Conservation (phyloP, 1,139 yeast genomes). For the Protomyces pachydermus region DNA sequence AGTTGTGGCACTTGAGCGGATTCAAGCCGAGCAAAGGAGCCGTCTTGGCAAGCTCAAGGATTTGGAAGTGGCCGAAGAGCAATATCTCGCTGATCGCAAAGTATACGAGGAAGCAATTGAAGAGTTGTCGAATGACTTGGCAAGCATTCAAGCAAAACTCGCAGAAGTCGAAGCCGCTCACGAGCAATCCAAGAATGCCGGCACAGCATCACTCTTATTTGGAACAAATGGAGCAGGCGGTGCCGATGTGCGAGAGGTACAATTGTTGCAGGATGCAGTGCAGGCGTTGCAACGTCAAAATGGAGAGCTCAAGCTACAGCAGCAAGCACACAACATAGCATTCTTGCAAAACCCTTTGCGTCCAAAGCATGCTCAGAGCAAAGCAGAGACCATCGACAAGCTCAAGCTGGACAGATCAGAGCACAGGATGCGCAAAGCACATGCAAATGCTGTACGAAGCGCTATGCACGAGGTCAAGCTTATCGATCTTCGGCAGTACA, state of each 20-base stretch:
- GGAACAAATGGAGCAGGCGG: background rate
- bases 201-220: background rate
- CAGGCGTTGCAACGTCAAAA: background rate
- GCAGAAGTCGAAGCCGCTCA: background rate
- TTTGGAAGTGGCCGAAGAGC: slow-evolving; percentile 2
- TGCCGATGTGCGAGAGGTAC: background rate
- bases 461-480: background rate
- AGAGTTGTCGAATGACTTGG: background rate
- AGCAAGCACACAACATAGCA: background rate
- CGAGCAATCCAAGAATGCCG: background rate
- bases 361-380: background rate
- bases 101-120: slow-evolving; percentile 8
- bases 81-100: slow-evolving; percentile 1
- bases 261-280: background rate
- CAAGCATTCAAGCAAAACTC: background rate
- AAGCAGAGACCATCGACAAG: background rate
- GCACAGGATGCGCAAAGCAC: background rate
- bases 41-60: slow-evolving; percentile 1
- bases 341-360: background rate
- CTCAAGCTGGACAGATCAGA: background rate
- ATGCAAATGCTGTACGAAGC: background rate
- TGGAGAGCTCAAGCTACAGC: background rate
- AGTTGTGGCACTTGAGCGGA: slow-evolving; percentile 26
- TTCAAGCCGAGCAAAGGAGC: slow-evolving; percentile 2
- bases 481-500: background rate